Base-by-base conservation (phyloP, 306 rosid species). In the Castanospermum australe region DNA sequence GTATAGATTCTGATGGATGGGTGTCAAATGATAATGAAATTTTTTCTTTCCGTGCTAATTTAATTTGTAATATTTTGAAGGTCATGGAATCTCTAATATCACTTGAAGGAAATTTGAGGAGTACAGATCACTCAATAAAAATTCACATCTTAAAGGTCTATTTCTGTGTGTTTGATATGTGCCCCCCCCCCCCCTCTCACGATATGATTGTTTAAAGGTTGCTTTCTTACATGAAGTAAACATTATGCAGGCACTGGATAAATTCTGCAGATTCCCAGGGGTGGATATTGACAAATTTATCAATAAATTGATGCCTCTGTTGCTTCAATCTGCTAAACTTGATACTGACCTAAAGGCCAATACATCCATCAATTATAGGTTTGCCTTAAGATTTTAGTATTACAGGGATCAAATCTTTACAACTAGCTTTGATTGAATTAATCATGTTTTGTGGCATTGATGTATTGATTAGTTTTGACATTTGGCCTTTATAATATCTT, bases 211-310 rank as follows among this genome's bases (percentile, higher is more conserved):
- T 25, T 28, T 8, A 30, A 60, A 11, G 61, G 14, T 55, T 41
- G 13, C 30, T 51, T 80, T 45, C 42, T 28, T 8, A 56, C 55
- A 51, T 12, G 67, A 30, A 25, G 9, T 71, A 6, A 47, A 75
- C 38, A 36, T 25, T 55, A 20, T 82, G 79, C 70, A 82, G 86
- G 82, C 82, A 77, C 38, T 77, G 45, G 56, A 22, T 52, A 69
- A 50, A 70, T n/a, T 82, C 33, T 77, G 47, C 52, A 55, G 24
- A 63, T 66, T 61, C 30, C 79, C 21, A 21, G 32, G n/a, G 65
- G 52, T 36, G 42, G 5, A 15, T n/a, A 20, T 44, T 52, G 38
- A 8, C 69, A n/a, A 3, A 0, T 62, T 14, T 45, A 15, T 82
- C 11, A 5, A 13, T 10, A 41, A 4, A 39, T 6, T 63, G 24